Base-by-base conservation (phyloP, 106 monocot genomes). In the Dendrobium huoshanense region DNA sequence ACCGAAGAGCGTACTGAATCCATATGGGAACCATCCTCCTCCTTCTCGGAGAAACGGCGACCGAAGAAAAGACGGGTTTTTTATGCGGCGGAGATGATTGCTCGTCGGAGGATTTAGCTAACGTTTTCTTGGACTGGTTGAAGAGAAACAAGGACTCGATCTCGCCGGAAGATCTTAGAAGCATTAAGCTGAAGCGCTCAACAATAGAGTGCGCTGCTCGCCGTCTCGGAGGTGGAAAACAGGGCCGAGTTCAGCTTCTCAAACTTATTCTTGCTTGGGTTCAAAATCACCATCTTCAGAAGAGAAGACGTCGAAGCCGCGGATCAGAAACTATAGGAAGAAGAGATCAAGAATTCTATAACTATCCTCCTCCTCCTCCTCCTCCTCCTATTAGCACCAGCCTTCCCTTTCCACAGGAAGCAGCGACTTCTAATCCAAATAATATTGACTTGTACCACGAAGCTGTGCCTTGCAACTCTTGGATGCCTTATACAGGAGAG, bases 191-290 rank as follows among this genome's bases (percentile, higher is more conserved):
- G 1, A 88, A 87, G 75, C 61, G 80, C 31, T 91, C 92, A n/a
- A 99, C 98, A 19, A 84, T 99, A 29, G 91, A 99, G 54, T 73
- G 77, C 79, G 98, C 95, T 0, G 91, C 88, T 0, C 82, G 82
- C 6, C 80, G 89, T 0, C 93, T 99, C n/a, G 98, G 98, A 15
- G 89, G 90, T 0, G 89, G 89, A 0, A 85, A 80, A 22, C 85
- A 91, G 7, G 98, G 89, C 33, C 85, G 82, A 79, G 86, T 80
- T 77, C 88, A 99, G 83, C 86, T 99, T 31, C 79, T 99, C 25
- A 95, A 93, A 80, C 93, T 99, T 33, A 95, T 99, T 20, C 88
- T 99, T 5, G 16, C 91, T 11, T 99, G 95, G 98, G 95, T 99
- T 3, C 98, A 99, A 81, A 88, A 87, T 86, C 56, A 95, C 84